These are phyloP conservation scores for Globisporangium rhizosaccharum DNA, from an alignment of 352 stramenopile genomes.

Conservation along the genomic window DNA sequence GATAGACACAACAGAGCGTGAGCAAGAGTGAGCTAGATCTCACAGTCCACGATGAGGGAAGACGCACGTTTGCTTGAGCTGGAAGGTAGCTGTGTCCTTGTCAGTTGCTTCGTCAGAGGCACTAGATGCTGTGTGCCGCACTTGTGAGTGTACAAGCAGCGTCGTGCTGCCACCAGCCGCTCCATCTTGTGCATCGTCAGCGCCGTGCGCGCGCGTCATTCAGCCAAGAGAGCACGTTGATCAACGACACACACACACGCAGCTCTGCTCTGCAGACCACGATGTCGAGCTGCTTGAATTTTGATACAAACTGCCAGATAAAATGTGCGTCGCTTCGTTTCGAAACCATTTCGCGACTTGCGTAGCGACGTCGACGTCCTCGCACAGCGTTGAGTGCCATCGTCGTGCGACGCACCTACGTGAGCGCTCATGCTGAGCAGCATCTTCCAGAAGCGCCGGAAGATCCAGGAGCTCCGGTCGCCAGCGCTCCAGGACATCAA, in stretches of 20 bases:
- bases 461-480: constrained; percentile 66
- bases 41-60: neutral
- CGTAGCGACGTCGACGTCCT: neutral
- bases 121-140: neutral
- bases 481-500: constrained; percentile 77
- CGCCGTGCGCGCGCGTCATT: neutral
- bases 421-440: constrained; percentile 43
- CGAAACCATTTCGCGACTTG: neutral
- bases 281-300: too few species aligned
- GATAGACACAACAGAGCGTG: neutral
- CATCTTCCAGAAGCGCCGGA: constrained; percentile 81
- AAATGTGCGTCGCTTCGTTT: too few species aligned
- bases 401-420: neutral
- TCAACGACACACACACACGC: too few species aligned
- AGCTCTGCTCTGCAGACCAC: too few species aligned
- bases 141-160: neutral
- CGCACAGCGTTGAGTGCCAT: neutral
- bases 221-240: neutral
- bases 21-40: neutral
- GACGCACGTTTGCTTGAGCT: constrained; percentile 37
- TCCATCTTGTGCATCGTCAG: neutral
- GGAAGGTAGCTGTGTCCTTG: constrained; percentile 28
- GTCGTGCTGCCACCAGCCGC: neutral
- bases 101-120: constrained; percentile 10
- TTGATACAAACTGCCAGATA: too few species aligned